Percentiles rank a stretch among this genome's conserved stretches.
These are phyloP conservation scores for Neonectria faginata DNA, from an alignment of 2,329 filamentous ascomycete species.

Conservation along the genomic window DNA sequence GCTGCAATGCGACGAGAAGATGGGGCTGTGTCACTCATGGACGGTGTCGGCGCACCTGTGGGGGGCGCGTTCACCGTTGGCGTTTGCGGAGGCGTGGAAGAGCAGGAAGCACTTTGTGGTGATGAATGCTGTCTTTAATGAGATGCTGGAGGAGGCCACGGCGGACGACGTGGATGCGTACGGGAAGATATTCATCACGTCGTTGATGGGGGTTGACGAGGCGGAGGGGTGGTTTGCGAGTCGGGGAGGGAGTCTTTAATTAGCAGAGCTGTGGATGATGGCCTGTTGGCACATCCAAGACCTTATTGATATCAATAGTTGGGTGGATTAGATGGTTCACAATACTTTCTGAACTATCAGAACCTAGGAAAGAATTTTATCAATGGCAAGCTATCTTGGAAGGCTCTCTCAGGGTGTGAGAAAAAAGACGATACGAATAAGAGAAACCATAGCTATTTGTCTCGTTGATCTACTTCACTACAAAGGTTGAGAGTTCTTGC, in stretches of 20 bases:
- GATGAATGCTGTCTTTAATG: conserved; percentile 43
- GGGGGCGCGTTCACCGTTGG: conserved; percentile 50
- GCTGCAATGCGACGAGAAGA: conserved; percentile 46
- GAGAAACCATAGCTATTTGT: neutral
- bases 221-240: conserved; percentile 50
- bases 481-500: neutral
- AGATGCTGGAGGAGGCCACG: conserved; percentile 50
- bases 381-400: no score
- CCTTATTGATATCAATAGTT: neutral
- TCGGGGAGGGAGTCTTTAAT: conserved; percentile 33
- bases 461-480: neutral
- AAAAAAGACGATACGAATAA: no score
- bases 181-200: conserved; percentile 52
- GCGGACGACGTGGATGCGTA: conserved; percentile 59
- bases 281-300: neutral
- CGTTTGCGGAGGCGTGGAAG: conserved; percentile 54
- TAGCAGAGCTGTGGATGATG: neutral
- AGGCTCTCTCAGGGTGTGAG: neutral
- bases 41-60: conserved; percentile 55
- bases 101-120: conserved; percentile 52
- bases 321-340: no score
- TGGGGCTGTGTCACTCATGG: conserved; percentile 52
- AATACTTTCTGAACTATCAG: neutral
- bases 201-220: conserved; percentile 49
- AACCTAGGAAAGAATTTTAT: neutral